A percentile compares a stretch with the other conserved stretches of the same genome.
Evolutionary conservation across 2,329 filamentous ascomycete genomes (phyloP).

Genomic region (Phyllosticta citrichinensis): DNA sequence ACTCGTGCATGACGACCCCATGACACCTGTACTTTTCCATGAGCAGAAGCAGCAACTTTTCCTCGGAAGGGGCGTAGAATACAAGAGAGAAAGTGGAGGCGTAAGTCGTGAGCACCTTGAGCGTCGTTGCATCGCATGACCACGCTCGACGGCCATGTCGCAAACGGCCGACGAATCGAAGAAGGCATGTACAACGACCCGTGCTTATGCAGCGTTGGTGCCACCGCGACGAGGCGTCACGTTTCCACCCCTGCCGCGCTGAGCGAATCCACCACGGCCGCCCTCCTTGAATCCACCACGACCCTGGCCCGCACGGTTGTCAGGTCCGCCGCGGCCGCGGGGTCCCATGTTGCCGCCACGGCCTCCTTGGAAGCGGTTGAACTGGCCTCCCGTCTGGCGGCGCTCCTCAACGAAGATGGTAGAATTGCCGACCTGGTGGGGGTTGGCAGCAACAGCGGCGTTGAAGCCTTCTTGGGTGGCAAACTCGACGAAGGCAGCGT

Average conservation of each 20-base stretch:
- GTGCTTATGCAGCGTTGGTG: constrained; percentile 23
- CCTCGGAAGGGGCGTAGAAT: constrained; percentile 9
- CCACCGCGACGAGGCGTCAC: constrained; percentile 45
- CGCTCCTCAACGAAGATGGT: constrained; percentile 82
- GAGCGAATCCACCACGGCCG: constrained; percentile 56
- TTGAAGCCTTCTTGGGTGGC: constrained; percentile 70
- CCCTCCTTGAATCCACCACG: constrained; percentile 63
- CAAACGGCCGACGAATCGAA: constrained; percentile 5
- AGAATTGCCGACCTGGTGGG: constrained; percentile 73
- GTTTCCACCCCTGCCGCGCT: constrained; percentile 25
- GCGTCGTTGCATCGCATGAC: constrained; percentile 1
- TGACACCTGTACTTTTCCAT: constrained; percentile 11
- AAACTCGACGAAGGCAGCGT: constrained; percentile 95
- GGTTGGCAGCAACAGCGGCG: constrained; percentile 73
- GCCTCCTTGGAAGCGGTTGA: constrained; percentile 23
- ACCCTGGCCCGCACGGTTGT: constrained; percentile 46
- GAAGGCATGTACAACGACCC: neutral
- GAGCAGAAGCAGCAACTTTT: constrained; percentile 12
- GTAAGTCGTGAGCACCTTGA: constrained; percentile 11
- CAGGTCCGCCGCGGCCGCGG: constrained; percentile 57
- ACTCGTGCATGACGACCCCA: constrained; percentile 3
- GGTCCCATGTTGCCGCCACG: constrained; percentile 31
- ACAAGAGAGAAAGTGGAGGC: constrained; percentile 12
- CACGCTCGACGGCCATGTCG: neutral
- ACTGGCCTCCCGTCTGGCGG: constrained; percentile 44